These are phyloP conservation scores for Platismatia glauca DNA, from an alignment of 495 filamentous ascomycete species.

Conservation along the genomic window DNA sequence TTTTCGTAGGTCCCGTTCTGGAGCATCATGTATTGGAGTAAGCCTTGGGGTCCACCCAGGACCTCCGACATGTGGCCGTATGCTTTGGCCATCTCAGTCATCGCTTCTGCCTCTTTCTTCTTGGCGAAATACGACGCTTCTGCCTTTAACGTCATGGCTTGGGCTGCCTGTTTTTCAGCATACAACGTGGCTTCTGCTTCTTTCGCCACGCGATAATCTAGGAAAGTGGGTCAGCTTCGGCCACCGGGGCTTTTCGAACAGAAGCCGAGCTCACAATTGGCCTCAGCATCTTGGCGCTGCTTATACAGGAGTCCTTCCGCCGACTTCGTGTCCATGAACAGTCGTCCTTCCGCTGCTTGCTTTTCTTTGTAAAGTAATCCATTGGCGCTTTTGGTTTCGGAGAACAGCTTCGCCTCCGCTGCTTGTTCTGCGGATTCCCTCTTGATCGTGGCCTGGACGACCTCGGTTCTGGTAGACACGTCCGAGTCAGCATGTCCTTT, in stretches of 20 bases:
- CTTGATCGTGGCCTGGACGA: slow-evolving; percentile 65
- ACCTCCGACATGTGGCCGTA: slow-evolving; percentile 59
- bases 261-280: neutral
- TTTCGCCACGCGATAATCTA: slow-evolving; percentile 12
- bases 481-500: neutral
- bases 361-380: slow-evolving; percentile 50
- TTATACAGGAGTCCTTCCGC: slow-evolving; percentile 48
- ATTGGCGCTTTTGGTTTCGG: slow-evolving; percentile 41
- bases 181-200: slow-evolving; percentile 20
- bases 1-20: slow-evolving; percentile 34
- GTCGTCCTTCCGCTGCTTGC: slow-evolving; percentile 48
- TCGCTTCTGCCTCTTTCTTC: slow-evolving; percentile 64
- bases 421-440: slow-evolving; percentile 65
- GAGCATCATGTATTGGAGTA: slow-evolving; percentile 63
- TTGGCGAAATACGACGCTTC: slow-evolving; percentile 52
- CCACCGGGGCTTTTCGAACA: neutral
- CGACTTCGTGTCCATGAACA: slow-evolving; percentile 34
- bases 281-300: slow-evolving; percentile 26
- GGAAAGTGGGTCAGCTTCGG: neutral
- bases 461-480: slow-evolving; percentile 38
- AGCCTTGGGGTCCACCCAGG: slow-evolving; percentile 63
- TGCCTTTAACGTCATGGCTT: slow-evolving; percentile 46
- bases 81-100: slow-evolving; percentile 65
- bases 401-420: slow-evolving; percentile 53
- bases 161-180: slow-evolving; percentile 31